Base-by-base conservation (phyloP, 352 stramenopile species). In the Phytophthora sojae region DNA sequence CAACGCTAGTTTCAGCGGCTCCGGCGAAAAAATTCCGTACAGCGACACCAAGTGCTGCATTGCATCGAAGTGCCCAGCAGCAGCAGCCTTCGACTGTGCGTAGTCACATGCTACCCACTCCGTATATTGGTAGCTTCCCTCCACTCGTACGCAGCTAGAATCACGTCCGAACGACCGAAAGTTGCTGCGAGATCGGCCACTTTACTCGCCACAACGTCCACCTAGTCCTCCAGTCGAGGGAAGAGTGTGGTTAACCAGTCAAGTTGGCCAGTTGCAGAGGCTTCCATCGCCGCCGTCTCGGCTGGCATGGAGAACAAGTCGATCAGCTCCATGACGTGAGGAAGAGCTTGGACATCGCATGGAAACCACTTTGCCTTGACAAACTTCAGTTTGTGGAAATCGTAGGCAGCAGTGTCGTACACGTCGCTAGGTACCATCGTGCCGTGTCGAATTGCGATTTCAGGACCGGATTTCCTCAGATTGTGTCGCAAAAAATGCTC, bases 291-390 rank as follows among this genome's bases (percentile, higher is more conserved):
- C 44, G 51, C 51, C 15, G 21, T 17, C 25, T 42, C 51, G 21
- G 17, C 26, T 57, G 51, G 25, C 51, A 57, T 57, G 25, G 23
- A n/a, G 15, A 39, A 57, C 51, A 23, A 57, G 15, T 44, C 51
- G 25, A 57, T 57, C 23, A 42, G 12, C 26, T 57, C 44, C 12
- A n/a, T 42, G 26, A 57, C 52, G 29, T 45, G 52, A 57, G 6
- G 19, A 15, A 57, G 52, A 30, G 25, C 52, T 57, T 32, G 52
- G 7, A 57, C 45, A 26, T 42, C 29, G 19, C n/a, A n/a, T 8
- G 52, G 52, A 12, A 57, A n/a, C 17, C 5, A 29, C 6, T 25
- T 17, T 17, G 25, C 6, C 23, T 45, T 30, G 52, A 15, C 15
- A 26, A 1, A 25, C 11, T 45, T 57, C 15, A 17, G 17, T 11